Conservation (phyloP, 139 green algal species). For the Trebouxia sp. region DNA sequence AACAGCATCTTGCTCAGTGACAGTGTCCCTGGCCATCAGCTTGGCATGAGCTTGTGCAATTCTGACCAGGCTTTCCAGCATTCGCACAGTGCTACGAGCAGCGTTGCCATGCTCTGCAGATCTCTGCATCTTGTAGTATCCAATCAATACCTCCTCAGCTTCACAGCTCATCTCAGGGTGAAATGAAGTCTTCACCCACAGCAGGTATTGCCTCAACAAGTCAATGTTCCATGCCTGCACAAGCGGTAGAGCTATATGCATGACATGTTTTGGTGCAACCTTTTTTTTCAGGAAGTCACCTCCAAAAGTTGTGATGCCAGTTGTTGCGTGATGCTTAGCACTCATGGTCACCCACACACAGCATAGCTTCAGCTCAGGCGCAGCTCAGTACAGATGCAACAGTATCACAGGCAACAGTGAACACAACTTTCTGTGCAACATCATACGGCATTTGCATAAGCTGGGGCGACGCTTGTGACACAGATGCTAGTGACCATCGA, state of each 20-base stretch:
- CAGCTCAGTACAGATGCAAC: background rate
- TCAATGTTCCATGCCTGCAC: conserved; percentile 63
- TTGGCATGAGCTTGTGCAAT: conserved; percentile 86
- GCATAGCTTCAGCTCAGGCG: background rate
- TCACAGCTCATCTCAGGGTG: conserved; percentile 53
- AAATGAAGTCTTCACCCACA: conserved; percentile 58
- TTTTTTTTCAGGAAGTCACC: background rate
- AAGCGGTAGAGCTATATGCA: background rate
- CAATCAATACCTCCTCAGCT: conserved; percentile 55
- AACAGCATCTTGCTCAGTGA: conserved; percentile 65
- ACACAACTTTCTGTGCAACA: no score
- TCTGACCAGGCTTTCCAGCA: conserved; percentile 87
- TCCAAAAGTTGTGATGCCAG: background rate
- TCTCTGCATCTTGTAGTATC: conserved; percentile 77
- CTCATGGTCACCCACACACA: background rate
- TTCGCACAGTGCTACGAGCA: conserved; percentile 71
- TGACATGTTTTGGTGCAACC: background rate
- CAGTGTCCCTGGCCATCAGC: conserved; percentile 58
- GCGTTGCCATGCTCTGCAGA: conserved; percentile 37
- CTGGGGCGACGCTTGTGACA: no score
- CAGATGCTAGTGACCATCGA: no score
- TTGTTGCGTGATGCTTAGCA: background rate
- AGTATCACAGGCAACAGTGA: no score
- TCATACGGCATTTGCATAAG: no score
- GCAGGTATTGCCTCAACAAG: conserved; percentile 73